Conservation (phyloP, 257 asterid genomes). For the Schizonepeta tenuifolia region DNA sequence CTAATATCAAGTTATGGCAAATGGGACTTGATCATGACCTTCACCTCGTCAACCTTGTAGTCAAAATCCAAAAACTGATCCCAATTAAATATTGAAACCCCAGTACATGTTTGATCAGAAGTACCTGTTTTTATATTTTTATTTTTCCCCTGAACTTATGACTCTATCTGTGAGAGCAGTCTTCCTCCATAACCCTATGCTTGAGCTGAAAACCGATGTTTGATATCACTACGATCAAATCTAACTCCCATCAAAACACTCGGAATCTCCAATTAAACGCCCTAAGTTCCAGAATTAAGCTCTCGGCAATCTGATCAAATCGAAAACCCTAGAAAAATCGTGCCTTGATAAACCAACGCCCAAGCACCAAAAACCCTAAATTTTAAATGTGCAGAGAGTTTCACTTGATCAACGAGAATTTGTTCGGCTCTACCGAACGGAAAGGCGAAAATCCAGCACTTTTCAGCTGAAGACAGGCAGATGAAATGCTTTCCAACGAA, state of each 20-base stretch:
- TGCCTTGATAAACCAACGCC: slow-evolving; percentile 34
- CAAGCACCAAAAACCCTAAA: slow-evolving; percentile 41
- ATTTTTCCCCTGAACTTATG: slow-evolving; percentile 1
- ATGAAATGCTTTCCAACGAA: slow-evolving; percentile 27
- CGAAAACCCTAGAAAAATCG: slow-evolving; percentile 42
- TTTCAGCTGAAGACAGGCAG: slow-evolving; percentile 31
- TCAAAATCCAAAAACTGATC: slow-evolving; percentile 34
- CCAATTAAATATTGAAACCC: slow-evolving; percentile 7
- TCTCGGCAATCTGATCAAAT: slow-evolving; percentile 42
- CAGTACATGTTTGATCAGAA: slow-evolving; percentile 26
- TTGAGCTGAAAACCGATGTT: slow-evolving; percentile 27
- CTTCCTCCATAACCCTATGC: slow-evolving; percentile 53
- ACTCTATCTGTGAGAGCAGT: slow-evolving; percentile 38
- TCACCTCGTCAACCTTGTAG: slow-evolving; percentile 32
- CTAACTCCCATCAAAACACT: slow-evolving; percentile 28
- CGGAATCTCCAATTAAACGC: slow-evolving; percentile 26
- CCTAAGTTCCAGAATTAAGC: slow-evolving; percentile 29
- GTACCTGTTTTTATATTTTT: neutral
- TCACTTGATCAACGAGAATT: slow-evolving; percentile 31
- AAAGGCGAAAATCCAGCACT: slow-evolving; percentile 20
- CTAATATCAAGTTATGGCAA: slow-evolving; percentile 23
- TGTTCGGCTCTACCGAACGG: neutral
- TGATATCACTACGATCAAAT: slow-evolving; percentile 36
- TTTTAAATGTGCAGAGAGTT: slow-evolving; percentile 22
- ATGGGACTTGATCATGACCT: slow-evolving; percentile 34